Base-by-base conservation (phyloP, 2,329 filamentous ascomycete species). In the Tolypocladium pustulatum region DNA sequence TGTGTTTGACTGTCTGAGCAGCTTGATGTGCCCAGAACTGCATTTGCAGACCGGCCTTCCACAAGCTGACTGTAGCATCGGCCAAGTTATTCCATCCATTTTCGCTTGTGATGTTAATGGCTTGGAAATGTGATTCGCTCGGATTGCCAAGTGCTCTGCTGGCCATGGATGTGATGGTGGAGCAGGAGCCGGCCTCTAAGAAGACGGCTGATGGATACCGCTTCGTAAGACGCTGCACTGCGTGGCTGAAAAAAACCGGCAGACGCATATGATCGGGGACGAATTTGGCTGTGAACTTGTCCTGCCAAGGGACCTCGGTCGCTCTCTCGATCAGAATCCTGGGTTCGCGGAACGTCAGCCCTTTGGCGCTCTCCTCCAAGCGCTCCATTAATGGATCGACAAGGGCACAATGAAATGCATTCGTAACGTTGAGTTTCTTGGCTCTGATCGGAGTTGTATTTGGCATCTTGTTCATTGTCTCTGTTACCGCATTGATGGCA, bases 401-500 rank as follows among this genome's bases (percentile, higher is more conserved):
- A 0, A 81, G 65, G 0, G 57, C 54, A 0, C 73, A 80, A 61
- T 81, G 79, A 62, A 79, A 81, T 0, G 75, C 78, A 58, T 81
- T 72, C 0, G 77, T 76, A 1, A 78, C 75, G 15, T 74, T 69
- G 0, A 81, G 71, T 4, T 64, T 63, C 63, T 77, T 79, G 30
- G 43, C 22, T 20, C 43, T 49, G 25, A 49, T 49, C 6, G 25
- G 43, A 6, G 43, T 30, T 17, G 43, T 49, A 9, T 49, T 49
- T 4, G 25, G 43, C 43, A 49, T 30, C 25, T 49, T 49, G 25
- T 49, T 49, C 43, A 49, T 49, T 13, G 43, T 20, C 7, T 30
- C 43, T 2, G 15, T 17, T 20, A 49, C 43, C 13, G 13, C 43
- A 25, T 74, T 66, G 7, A 78, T 71, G 1, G 69, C 68, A 1